Base-by-base conservation (phyloP, 257 asterid species). In the Petunia secreta region DNA sequence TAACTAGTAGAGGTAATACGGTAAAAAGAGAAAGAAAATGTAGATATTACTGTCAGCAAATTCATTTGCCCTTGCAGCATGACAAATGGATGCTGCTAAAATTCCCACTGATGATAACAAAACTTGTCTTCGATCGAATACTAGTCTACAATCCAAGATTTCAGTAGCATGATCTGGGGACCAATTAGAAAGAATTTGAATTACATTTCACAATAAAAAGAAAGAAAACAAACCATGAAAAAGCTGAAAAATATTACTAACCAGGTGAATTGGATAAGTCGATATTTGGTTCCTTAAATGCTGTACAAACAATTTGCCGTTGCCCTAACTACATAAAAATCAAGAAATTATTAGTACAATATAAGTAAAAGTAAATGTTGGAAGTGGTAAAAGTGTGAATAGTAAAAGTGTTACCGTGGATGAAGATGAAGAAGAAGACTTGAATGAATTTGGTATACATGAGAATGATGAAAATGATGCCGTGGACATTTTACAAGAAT, bases 11-110 rank as follows among this genome's bases (percentile, higher is more conserved):
- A 25, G 25, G 25, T 25, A 25, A 25, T 25, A 25, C 25, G 25
- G 25, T 25, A 55, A 83, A 60, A 9, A 52, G 2, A 52, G 57
- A 52, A 76, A 9, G 13, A 39, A 82, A 16, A n/a, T 5, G 37
- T 7, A 77, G 86, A 79, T 53, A 85, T 89, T 92, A 95, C 98
- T 95, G 86, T 95, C 98, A 75, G 97, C 93, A 41, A 62, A 95
- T 87, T 93, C 89, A 83, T 95, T 84, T 77, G 98, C 94, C 78
- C 67, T 58, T 54, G 41, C 85, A 85, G 77, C 75, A 79, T 52
- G 69, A 50, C 80, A 78, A 82, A 82, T 73, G 59, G 81, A 67
- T 52, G 86, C 85, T 0, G 90, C 82, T 84, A 91, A 81, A 68
- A 91, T 80, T 77, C 92, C 98, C 44, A 90, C 79, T 4, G 91